These are phyloP conservation scores for Mariannaea sp. DNA, from an alignment of 2,329 filamentous ascomycete species.

Conservation along the genomic window DNA sequence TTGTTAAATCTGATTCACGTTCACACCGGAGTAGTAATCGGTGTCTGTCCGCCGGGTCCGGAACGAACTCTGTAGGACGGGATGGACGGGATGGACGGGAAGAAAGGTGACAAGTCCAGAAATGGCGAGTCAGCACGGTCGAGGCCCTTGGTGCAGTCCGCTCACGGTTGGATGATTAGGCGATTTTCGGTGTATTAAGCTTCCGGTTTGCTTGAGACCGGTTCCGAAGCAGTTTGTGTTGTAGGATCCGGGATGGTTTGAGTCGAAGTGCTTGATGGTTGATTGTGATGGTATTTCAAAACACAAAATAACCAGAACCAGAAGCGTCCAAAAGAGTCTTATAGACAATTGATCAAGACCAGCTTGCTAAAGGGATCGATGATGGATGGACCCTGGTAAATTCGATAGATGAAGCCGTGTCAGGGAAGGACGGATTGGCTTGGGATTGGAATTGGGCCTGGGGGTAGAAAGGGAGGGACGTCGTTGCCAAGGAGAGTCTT, in stretches of 20 bases:
- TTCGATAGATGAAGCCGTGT: slow-evolving; percentile 9
- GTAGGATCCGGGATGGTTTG: slow-evolving; percentile 2
- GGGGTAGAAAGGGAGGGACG: slow-evolving; percentile 33
- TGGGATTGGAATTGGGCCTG: slow-evolving; percentile 31
- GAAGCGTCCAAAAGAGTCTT: slow-evolving; percentile 9
- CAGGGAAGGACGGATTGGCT: slow-evolving; percentile 26
- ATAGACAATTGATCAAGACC: slow-evolving; percentile 30
- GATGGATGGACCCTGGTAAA: slow-evolving; percentile 15
- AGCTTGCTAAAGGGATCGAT: slow-evolving; percentile 35
- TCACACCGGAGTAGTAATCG: slow-evolving; percentile 1
- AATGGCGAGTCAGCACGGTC: slow-evolving; percentile 23
- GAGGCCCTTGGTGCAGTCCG: slow-evolving; percentile 25
- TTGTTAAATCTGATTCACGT: no score
- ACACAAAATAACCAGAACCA: background rate
- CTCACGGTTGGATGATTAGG: slow-evolving; percentile 2
- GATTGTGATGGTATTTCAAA: slow-evolving; percentile 4
- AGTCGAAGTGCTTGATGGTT: background rate
- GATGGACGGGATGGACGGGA: slow-evolving; percentile 4
- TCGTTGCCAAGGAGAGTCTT: slow-evolving; percentile 21
- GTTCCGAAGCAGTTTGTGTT: slow-evolving; percentile 6
- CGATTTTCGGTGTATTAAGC: slow-evolving; percentile 10
- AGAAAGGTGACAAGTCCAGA: background rate
- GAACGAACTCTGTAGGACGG: slow-evolving; percentile 6
- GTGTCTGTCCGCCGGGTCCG: slow-evolving; percentile 15
- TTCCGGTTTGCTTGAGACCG: slow-evolving; percentile 2